Evolutionary conservation across 306 rosid genomes (phyloP), one percentile per base, ranked within the genome.

Genomic region (Gleditsia sinensis): DNA sequence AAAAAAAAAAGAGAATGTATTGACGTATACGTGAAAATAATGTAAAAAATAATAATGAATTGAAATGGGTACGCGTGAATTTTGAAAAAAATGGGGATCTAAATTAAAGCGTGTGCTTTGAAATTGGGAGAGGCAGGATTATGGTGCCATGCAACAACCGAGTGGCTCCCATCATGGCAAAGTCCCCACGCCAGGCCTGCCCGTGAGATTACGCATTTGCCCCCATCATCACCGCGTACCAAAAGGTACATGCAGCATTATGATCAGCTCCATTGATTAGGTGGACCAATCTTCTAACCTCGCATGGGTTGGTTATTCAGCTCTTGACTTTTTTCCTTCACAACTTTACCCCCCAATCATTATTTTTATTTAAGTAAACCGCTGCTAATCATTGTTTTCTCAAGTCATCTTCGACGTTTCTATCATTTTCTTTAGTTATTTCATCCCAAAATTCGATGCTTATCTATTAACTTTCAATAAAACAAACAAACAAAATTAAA

Each of bases 111-210:
- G n/a, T n/a, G n/a, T n/a, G n/a, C n/a, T n/a, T n/a, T n/a, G n/a
- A n/a, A 12, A 7, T 7, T 7, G 1, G 10, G 1, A 8, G 43
- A 37, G 43, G 43, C 13, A 37, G 9, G 43, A 37, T 7, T 37
- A 37, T 42, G 48, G 9, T 11, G 48, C 81, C 88, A 86, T 85
- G 88, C 83, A 83, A 69, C 75, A 59, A 67, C 72, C 81, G 46
- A 80, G 87, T 89, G 89, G 76, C 59, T 77, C 49, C 69, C 63
- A 90, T 92, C 83, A 92, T 92, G 77, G 81, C 74, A 45, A 73
- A 76, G 62, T 30, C 66, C 84, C 79, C 94, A 88, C 89, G 97
- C 94, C 80, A 77, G 32, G n/a, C n/a, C 1, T 36, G 42, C 42
- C 42, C 9, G 45, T 2, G 45, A 39, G 13, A 39, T 42, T 66